phyloP scores from a whole-genome alignment of 805 yeast species.

The Cyberlindnera misumaiensis region DNA sequence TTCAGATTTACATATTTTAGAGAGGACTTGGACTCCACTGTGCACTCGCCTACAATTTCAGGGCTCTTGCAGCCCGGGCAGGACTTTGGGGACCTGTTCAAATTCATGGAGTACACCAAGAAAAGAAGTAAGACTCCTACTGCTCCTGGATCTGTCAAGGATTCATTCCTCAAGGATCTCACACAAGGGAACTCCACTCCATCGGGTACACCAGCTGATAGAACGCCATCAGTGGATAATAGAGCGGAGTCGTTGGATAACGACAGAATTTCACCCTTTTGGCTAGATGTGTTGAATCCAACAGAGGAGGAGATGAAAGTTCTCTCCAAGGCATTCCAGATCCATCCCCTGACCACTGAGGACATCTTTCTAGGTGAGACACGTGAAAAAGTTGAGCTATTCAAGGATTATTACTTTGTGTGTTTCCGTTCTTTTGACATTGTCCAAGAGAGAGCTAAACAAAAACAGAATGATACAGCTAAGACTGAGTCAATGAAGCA shows the following conservation, averaged over 20 bases:
- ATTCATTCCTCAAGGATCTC: background rate
- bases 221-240: conserved; percentile 4
- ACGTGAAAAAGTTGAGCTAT: conserved; percentile 90
- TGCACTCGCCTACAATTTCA: conserved; percentile 82
- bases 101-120: conserved; percentile 30
- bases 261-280: conserved; percentile 60
- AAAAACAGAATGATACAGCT: background rate
- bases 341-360: conserved; percentile 94
- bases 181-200: conserved; percentile 1
- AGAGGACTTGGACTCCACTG: conserved; percentile 81
- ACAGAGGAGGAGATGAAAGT: conserved; percentile 97
- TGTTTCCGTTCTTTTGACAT: conserved; percentile 85
- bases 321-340: conserved; percentile 81
- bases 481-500: conserved; percentile 4
- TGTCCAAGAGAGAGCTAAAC: conserved; percentile 50
- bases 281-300: conserved; percentile 91
- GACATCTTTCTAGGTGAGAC: conserved; percentile 92
- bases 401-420: conserved; percentile 83
- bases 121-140: conserved; percentile 5
- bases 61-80: conserved; percentile 65
- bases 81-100: conserved; percentile 56
- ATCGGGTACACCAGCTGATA: background rate
- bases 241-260: conserved; percentile 1
- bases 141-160: conserved; percentile 10
- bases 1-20: conserved; percentile 88